phyloP scores from a whole-genome alignment of 2,329 filamentous ascomycete species.

The Diaporthe velutina region DNA sequence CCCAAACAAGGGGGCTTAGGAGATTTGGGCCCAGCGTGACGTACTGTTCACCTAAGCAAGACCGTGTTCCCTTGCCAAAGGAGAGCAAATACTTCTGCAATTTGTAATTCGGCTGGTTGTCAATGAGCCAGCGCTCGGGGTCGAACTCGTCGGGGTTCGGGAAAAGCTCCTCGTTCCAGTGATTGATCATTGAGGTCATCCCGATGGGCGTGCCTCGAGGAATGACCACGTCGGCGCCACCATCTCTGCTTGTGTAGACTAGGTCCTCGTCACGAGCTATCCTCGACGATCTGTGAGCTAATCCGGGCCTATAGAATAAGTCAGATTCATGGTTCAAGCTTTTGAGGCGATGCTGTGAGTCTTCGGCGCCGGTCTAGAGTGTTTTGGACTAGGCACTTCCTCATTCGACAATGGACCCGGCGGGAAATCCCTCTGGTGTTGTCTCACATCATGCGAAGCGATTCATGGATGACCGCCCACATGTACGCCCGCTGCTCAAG shows the following conservation, averaged over 20 bases:
- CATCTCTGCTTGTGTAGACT: neutral
- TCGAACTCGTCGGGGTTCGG: slow-evolving; percentile 43
- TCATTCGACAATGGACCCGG: neutral
- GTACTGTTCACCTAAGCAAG: slow-evolving; percentile 10
- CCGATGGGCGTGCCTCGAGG: slow-evolving; percentile 49
- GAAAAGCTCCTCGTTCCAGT: slow-evolving; percentile 47
- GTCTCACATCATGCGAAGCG: slow-evolving; percentile 19
- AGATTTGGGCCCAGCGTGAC: neutral
- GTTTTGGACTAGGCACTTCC: neutral
- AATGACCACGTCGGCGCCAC: slow-evolving; percentile 36
- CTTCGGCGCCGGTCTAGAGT: neutral
- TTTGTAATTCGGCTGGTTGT: slow-evolving; percentile 45
- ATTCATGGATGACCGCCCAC: slow-evolving; percentile 28
- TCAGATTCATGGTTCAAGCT: neutral
- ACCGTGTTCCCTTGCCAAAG: slow-evolving; percentile 13
- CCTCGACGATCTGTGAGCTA: slow-evolving; percentile 13
- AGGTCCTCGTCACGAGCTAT: slow-evolving; percentile 14
- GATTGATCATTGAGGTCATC: slow-evolving; percentile 50
- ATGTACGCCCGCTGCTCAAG: slow-evolving; percentile 43
- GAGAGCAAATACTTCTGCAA: slow-evolving; percentile 41
- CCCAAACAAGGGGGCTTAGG: neutral
- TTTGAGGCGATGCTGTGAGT: neutral
- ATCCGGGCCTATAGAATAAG: neutral
- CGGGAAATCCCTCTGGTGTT: neutral
- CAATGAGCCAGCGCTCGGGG: no score